Evolutionary conservation across 352 stramenopile genomes (phyloP), one percentile per base, ranked within the genome.

Genomic region (Sclerospora graminicola): DNA sequence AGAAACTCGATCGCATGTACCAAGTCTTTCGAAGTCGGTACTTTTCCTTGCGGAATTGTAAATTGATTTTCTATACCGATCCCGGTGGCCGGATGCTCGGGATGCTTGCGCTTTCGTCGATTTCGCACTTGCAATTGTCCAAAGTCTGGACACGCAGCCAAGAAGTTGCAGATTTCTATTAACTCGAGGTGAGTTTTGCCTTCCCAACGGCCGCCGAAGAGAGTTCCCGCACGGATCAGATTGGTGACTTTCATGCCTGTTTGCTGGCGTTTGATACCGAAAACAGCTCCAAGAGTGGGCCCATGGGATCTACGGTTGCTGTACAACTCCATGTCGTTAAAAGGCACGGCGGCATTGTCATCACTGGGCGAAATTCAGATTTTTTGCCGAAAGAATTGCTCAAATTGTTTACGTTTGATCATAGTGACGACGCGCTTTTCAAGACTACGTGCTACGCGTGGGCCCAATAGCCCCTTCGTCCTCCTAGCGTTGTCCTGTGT

Each of bases 321-420:
- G 78, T 33, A 90, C 81, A 93, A 93, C 48, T 89, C 81, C 0
- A 88, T 89, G 78, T 85, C 78, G 18, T 53, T 89, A n/a, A 82
- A 90, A 46, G 63, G 62, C 5, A 84, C 70, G 23, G 51, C 69
- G 10, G 72, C 68, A 4, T 42, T 92, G 15, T 64, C 61, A 14
- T 68, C 73, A 5, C 60, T 89, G 1, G 72, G 65, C 24, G 66
- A 83, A 1, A 90, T 93, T 28, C 78, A 89, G 35, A 64, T 82
- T n/a, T n/a, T 7, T 58, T 93, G n/a, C 81, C 81, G 6, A 84
- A 86, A 29, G 81, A 89, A 38, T 38, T 93, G 29, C 66, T 93
- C 19, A 93, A 93, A 59, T 89, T 69, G 1, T 87, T 61, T 6
- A 83, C 62, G 0, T 93, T 90, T 24, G 66, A 82, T 19, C 61